Conservation (phyloP, 192 early-diverging fungal species). For the Podila epigama region DNA sequence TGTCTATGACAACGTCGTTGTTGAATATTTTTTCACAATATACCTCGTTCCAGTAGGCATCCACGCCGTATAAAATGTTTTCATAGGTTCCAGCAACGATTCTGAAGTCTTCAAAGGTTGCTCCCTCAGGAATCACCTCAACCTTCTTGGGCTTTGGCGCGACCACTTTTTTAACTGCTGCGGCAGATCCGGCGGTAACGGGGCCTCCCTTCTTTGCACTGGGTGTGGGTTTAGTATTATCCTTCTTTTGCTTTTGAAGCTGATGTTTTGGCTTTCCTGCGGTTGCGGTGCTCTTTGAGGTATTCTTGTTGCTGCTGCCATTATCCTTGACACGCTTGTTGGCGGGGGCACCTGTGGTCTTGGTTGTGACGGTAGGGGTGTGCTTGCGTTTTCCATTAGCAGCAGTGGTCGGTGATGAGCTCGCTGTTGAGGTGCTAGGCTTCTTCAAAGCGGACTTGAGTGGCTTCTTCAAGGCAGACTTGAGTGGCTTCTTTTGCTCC, state of each 20-base stretch:
- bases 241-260: conserved; percentile 9
- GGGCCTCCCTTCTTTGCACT: conserved; percentile 10
- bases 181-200: conserved; percentile 3
- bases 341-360: not conserved
- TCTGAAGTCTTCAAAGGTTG: conserved; percentile 59
- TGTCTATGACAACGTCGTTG: too few relatives aligned
- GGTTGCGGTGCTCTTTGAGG: not conserved
- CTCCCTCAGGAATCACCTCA: conserved; percentile 27
- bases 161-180: conserved; percentile 13
- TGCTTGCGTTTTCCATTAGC: conserved; percentile 16
- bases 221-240: not conserved
- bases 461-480: conserved; percentile 39
- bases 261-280: conserved; percentile 6
- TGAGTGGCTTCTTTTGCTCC: conserved; percentile 30
- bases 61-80: conserved; percentile 93
- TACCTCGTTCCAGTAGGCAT: conserved; percentile 65
- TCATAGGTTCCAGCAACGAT: conserved; percentile 93
- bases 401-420: not conserved
- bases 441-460: conserved; percentile 45
- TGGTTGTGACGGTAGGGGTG: not conserved
- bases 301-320: not conserved
- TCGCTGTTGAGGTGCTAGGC: conserved; percentile 1
- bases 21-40: conserved; percentile 1
- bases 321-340: conserved; percentile 34
- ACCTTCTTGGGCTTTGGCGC: conserved; percentile 37